Evolutionary conservation across 768 basidiomycete species (phyloP), one percentile per base, ranked within the genome.

Genomic region (Boletus rufocinnamomeus): DNA sequence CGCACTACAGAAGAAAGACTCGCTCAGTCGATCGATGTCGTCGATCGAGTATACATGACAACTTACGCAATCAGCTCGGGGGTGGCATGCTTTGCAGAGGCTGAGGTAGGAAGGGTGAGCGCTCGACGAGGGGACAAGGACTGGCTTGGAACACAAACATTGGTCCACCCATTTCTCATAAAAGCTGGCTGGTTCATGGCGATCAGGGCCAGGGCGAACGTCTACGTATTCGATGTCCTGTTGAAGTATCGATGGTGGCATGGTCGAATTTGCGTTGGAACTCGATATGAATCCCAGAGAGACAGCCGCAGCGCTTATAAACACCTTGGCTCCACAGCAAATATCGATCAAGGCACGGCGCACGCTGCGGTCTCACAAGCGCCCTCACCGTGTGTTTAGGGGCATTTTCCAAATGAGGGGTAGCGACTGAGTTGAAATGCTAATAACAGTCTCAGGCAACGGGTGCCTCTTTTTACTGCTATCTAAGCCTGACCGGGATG

Each of bases 131-230:
- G 21, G 17, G 9, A 27, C n/a, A 41, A 48, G 54, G 38, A 48
- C 16, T 27, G 43, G 53, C 4, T 50, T 17, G 14, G 25, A 47
- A 51, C 25, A 67, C 68, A 46, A 57, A 85, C 85, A 76, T 65
- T 81, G 76, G 17, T 84, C 79, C 8, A 76, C 60, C 84, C 85
- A 88, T 49, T 77, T 69, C 34, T 68, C 72, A 63, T 83, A 82
- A 65, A 86, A 80, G 34, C 71, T 77, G 52, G 75, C 68, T 17
- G 61, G 63, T 14, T 61, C 59, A n/a, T 32, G 50, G n/a, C 14
- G 59, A 17, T 23, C 58, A 4, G 37, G 14, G 16, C 35, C 27
- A 3, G 64, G 45, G 2, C 53, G 55, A 41, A 69, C 45, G 44
- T 71, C 69, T 1, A 69, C 69, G 52, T 69, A 69, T 16, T 69